phyloP scores from a whole-genome alignment of 306 rosid species.

The Ormosia emarginata region DNA sequence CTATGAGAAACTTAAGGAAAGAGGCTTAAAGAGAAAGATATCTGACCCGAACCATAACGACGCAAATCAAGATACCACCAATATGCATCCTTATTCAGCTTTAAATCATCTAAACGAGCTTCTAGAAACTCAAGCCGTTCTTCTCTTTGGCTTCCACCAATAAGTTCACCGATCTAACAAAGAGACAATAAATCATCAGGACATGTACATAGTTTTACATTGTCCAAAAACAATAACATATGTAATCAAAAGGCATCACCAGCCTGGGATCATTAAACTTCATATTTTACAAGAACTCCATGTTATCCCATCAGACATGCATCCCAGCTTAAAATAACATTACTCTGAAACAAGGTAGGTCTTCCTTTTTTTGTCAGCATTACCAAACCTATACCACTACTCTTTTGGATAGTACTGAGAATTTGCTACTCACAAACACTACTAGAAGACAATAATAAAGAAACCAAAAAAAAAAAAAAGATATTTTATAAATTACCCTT shows the following conservation, averaged over 20 bases:
- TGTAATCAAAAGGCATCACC: not conserved
- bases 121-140: constrained; percentile 82
- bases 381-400: not conserved
- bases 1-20: not conserved
- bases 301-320: not conserved
- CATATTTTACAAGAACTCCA: not conserved
- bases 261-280: not conserved
- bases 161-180: constrained; percentile 88
- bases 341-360: not conserved
- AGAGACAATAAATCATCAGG: constrained; percentile 5
- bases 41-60: constrained; percentile 92
- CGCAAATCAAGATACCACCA: constrained; percentile 99
- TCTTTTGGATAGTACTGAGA: constrained; percentile 2
- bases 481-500: constrained; percentile 48
- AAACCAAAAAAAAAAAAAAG: not conserved
- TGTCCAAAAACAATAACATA: not conserved
- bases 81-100: constrained; percentile 72
- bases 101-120: constrained; percentile 79
- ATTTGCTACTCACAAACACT: constrained; percentile 6
- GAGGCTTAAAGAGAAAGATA: constrained; percentile 13
- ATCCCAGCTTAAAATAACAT: not conserved
- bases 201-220: not conserved
- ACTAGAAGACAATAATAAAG: not conserved
- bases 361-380: not conserved
- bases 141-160: constrained; percentile 99